Evolutionary conservation across 257 asterid genomes (phyloP).

Genomic region (Agastache rugosa): DNA sequence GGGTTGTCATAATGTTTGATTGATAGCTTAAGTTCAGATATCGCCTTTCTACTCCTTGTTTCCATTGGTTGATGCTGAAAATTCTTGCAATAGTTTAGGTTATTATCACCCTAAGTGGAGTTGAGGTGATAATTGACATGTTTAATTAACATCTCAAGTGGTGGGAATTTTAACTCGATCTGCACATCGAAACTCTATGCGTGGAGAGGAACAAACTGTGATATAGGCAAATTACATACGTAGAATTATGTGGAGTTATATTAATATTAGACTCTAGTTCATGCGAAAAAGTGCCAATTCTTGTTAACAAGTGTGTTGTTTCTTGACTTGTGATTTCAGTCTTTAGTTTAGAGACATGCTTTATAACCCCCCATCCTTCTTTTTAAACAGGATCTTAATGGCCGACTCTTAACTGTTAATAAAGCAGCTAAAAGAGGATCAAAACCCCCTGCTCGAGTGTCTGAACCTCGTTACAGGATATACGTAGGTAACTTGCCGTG

Average conservation of each 20-base stretch:
- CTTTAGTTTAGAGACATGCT: not conserved
- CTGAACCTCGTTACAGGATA: conserved; percentile 59
- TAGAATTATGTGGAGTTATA: not conserved
- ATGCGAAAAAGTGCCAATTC: conserved; percentile 12
- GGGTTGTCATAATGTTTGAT: not conserved
- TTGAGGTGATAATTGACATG: not conserved
- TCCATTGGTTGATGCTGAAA: not conserved
- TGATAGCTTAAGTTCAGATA: not conserved
- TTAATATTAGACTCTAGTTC: not conserved
- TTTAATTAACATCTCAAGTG: not conserved
- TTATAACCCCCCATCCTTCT: not conserved
- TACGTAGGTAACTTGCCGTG: conserved; percentile 95
- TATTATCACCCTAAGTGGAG: not conserved
- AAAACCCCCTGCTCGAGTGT: conserved; percentile 62
- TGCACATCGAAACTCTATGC: not conserved
- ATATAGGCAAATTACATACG: not conserved
- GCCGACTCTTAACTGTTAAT: conserved; percentile 78
- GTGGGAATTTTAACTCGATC: not conserved
- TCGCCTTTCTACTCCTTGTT: conserved; percentile 1
- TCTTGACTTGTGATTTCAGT: not conserved
- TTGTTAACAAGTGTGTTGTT: not conserved
- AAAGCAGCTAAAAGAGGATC: conserved; percentile 86
- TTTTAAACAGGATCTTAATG: conserved; percentile 68
- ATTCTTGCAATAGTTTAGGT: not conserved
- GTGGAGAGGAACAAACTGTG: not conserved